Percentiles rank a stretch among this genome's conserved stretches.
Evolutionary conservation across 805 yeast genomes (phyloP).

Genomic region (Middelhovenomyces tepae): DNA sequence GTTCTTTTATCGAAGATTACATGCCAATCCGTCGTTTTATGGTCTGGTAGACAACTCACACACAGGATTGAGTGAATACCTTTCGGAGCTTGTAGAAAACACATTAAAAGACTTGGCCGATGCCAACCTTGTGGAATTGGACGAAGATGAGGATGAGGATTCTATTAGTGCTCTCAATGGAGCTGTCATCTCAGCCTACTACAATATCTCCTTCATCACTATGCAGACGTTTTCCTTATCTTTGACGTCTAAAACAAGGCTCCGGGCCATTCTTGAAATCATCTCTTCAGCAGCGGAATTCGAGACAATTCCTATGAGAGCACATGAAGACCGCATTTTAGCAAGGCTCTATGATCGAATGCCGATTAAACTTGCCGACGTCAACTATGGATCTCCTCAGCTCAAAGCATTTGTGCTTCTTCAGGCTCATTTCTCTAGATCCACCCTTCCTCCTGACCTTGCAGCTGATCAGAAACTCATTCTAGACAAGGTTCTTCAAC

Average conservation of each 20-base stretch:
- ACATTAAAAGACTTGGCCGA: slow-evolving; percentile 54
- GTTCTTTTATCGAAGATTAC: slow-evolving; percentile 71
- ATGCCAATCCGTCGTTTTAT: slow-evolving; percentile 79
- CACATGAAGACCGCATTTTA: slow-evolving; percentile 46
- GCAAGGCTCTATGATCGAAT: slow-evolving; percentile 44
- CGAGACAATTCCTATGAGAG: slow-evolving; percentile 54
- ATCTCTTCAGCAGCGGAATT: slow-evolving; percentile 65
- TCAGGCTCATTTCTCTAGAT: slow-evolving; percentile 73
- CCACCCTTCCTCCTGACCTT: slow-evolving; percentile 54
- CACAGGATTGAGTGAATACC: slow-evolving; percentile 65
- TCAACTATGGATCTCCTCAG: slow-evolving; percentile 38
- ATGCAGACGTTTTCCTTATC: slow-evolving; percentile 51
- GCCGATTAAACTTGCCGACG: slow-evolving; percentile 49
- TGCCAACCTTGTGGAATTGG: slow-evolving; percentile 54
- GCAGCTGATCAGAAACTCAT: slow-evolving; percentile 47
- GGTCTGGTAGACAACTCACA: slow-evolving; percentile 61
- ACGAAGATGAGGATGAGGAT: slow-evolving; percentile 30
- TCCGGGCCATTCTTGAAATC: slow-evolving; percentile 55
- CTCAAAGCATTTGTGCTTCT: slow-evolving; percentile 66
- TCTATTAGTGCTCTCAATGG: slow-evolving; percentile 54
- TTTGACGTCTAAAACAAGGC: slow-evolving; percentile 45
- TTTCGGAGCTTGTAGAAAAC: slow-evolving; percentile 76
- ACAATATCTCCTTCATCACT: slow-evolving; percentile 55
- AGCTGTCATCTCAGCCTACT: slow-evolving; percentile 66
- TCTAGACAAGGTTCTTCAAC: slow-evolving; percentile 38